A percentile compares a stretch with the other conserved stretches of the same genome.
Conservation (phyloP, 2,329 filamentous ascomycete genomes). For the Teratosphaeria zuluensis region DNA sequence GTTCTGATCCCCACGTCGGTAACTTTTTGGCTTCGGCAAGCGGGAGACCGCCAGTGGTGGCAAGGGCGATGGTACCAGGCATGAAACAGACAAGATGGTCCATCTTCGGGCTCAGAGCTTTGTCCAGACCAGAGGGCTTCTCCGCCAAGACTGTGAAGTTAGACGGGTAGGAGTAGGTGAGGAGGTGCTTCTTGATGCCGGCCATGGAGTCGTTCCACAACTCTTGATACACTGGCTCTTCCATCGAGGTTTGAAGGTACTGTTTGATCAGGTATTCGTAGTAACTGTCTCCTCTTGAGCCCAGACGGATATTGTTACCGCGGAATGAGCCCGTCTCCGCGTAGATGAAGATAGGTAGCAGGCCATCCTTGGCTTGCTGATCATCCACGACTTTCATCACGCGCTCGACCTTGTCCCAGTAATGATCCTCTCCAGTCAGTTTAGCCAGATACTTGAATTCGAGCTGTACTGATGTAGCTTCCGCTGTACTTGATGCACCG, state of each 20-base stretch:
- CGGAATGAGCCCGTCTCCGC: slow-evolving; percentile 69
- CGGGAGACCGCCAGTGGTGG: slow-evolving; percentile 67
- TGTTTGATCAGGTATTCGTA: slow-evolving; percentile 99
- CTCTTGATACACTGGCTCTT: slow-evolving; percentile 76
- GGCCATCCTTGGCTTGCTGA: slow-evolving; percentile 66
- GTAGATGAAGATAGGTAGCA: slow-evolving; percentile 86
- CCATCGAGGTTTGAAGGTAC: slow-evolving; percentile 81
- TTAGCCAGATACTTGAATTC: slow-evolving; percentile 97
- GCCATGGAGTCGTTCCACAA: slow-evolving; percentile 84
- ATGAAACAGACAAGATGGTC: slow-evolving; percentile 97
- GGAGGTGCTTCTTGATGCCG: slow-evolving; percentile 81
- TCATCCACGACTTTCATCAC: slow-evolving; percentile 86
- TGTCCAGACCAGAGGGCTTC: slow-evolving; percentile 61
- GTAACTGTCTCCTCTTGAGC: slow-evolving; percentile 92
- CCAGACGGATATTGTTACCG: slow-evolving; percentile 78
- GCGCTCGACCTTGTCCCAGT: slow-evolving; percentile 85
- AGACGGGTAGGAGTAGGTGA: slow-evolving; percentile 75
- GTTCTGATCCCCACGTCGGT: slow-evolving; percentile 60
- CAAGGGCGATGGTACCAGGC: slow-evolving; percentile 88
- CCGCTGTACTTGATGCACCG: slow-evolving; percentile 86
- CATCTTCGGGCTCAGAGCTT: slow-evolving; percentile 74
- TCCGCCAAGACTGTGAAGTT: slow-evolving; percentile 87
- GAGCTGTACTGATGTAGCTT: slow-evolving; percentile 83
- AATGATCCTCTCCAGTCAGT: slow-evolving; percentile 81
- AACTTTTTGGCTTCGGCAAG: slow-evolving; percentile 65